Percentiles rank a stretch among this genome's conserved stretches.
phyloP scores from a whole-genome alignment of 1,139 yeast species.

The Nakaseomyces delphensis region DNA sequence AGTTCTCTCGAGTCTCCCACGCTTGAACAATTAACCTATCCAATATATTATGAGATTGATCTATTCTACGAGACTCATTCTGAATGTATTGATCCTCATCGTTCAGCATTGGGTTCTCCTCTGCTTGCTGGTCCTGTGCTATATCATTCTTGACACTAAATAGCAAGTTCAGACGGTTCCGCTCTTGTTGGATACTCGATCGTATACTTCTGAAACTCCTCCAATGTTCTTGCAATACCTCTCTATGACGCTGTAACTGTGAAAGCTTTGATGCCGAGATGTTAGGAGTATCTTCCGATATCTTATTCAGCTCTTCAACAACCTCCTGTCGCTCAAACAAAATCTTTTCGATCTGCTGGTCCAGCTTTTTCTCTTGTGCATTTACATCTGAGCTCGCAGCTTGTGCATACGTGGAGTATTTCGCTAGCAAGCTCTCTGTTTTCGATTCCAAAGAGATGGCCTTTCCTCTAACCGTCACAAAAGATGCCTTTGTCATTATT shows the following conservation, averaged over 20 bases:
- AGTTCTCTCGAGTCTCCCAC: slow-evolving; percentile 79
- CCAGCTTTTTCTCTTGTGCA: slow-evolving; percentile 40
- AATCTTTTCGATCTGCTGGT: slow-evolving; percentile 37
- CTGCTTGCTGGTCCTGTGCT: slow-evolving; percentile 25
- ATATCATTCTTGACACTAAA: slow-evolving; percentile 74
- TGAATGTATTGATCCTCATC: slow-evolving; percentile 61
- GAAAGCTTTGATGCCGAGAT: slow-evolving; percentile 67
- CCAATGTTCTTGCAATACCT: slow-evolving; percentile 62
- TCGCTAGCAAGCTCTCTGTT: slow-evolving; percentile 42
- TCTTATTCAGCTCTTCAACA: slow-evolving; percentile 33
- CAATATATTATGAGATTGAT: slow-evolving; percentile 64
- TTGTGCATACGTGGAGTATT: slow-evolving; percentile 47
- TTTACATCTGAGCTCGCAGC: slow-evolving; percentile 41
- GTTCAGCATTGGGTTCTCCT: slow-evolving; percentile 18
- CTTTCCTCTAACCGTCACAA: slow-evolving; percentile 46
- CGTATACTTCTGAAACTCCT: slow-evolving; percentile 53
- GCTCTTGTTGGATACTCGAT: slow-evolving; percentile 56
- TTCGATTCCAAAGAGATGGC: slow-evolving; percentile 50
- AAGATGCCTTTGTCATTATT: slow-evolving; percentile 21
- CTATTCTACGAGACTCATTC: slow-evolving; percentile 68
- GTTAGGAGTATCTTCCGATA: slow-evolving; percentile 50
- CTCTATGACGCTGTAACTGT: slow-evolving; percentile 77
- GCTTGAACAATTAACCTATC: slow-evolving; percentile 78
- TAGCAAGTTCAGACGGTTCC: slow-evolving; percentile 65
- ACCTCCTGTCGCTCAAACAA: slow-evolving; percentile 37